Conservation (phyloP, 192 early-diverging fungal species). For the Podochytrium sp. region DNA sequence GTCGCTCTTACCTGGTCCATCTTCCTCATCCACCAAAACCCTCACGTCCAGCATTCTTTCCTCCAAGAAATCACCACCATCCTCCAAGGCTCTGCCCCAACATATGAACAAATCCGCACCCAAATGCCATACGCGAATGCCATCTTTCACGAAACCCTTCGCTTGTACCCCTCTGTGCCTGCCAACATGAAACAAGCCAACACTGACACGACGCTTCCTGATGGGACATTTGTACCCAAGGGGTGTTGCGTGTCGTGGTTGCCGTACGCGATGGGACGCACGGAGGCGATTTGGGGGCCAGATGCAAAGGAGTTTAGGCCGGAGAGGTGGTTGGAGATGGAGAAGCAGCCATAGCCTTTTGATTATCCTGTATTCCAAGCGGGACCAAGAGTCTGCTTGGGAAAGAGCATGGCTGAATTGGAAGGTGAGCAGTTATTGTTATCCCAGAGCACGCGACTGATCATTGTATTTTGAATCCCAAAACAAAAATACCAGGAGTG, state of each 20-base stretch:
- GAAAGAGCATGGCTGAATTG: conserved; percentile 44
- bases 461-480: too few relatives aligned
- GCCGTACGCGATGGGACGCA: conserved; percentile 45
- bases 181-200: conserved; percentile 57
- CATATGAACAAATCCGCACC: conserved; percentile 37
- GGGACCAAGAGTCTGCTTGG: conserved; percentile 55
- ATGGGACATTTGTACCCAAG: conserved; percentile 55
- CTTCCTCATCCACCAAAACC: conserved; percentile 45
- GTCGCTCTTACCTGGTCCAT: conserved; percentile 61
- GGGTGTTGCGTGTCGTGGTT: conserved; percentile 51
- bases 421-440: too few relatives aligned
- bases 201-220: conserved; percentile 63
- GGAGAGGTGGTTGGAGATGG: conserved; percentile 29
- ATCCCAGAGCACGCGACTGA: too few relatives aligned
- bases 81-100: conserved; percentile 8
- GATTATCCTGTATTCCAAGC: conserved; percentile 64
- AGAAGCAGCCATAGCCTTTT: conserved; percentile 28
- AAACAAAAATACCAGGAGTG: too few relatives aligned
- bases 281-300: conserved; percentile 32
- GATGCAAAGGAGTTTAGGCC: conserved; percentile 33
- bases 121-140: conserved; percentile 57
- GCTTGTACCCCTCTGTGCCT: conserved; percentile 72
- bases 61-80: conserved; percentile 31
- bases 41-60: conserved; percentile 25
- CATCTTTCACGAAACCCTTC: conserved; percentile 64